Evolutionary conservation across 768 basidiomycete species (phyloP), one percentile per base, ranked within the genome.

Genomic region (Pulveroboletus sp.): DNA sequence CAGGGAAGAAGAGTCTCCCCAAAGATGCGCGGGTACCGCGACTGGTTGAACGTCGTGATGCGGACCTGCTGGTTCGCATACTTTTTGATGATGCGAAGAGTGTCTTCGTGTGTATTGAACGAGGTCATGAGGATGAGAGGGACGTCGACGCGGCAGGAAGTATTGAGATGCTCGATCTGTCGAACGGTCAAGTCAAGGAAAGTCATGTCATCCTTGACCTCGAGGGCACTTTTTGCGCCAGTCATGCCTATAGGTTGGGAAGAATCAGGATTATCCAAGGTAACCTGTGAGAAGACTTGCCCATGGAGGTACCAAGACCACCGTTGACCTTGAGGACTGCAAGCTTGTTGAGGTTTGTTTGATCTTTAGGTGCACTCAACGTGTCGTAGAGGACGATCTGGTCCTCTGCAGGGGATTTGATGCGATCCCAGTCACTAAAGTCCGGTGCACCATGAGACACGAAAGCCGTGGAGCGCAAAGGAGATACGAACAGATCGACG

Each of bases 101-200:
- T 87, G 65, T 87, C 85, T 24, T 86, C 85, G 65, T 85, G 83
- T 8, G 85, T 87, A 72, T 87, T 87, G 74, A 87, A 87, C 45
- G 84, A 85, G 61, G 86, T 87, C 85, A 87, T 87, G 59, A 87
- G 78, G 67, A 87, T 84, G 65, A 87, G 82, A 1, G 86, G 85
- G 46, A 87, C 85, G 69, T 86, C 82, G 64, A 78, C 79, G 49
- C 74, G 71, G 72, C 77, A 70, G 40, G 71, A 69, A 28, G 76
- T 77, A 70, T 85, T 85, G 59, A 85, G 76, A 61, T 85, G 85
- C 72, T 87, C 82, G 54, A 84, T 79, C 67, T 81, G 78, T 57
- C 77, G 73, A 45, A 83, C 81, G 43, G 74, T 78, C 38, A 83
- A 70, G 59, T 87, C 85, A 55, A 86, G 72, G 74, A 85, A 85